Evolutionary conservation across 108 stramenopile genomes (phyloP).

Genomic region (Cyclotella cryptica): DNA sequence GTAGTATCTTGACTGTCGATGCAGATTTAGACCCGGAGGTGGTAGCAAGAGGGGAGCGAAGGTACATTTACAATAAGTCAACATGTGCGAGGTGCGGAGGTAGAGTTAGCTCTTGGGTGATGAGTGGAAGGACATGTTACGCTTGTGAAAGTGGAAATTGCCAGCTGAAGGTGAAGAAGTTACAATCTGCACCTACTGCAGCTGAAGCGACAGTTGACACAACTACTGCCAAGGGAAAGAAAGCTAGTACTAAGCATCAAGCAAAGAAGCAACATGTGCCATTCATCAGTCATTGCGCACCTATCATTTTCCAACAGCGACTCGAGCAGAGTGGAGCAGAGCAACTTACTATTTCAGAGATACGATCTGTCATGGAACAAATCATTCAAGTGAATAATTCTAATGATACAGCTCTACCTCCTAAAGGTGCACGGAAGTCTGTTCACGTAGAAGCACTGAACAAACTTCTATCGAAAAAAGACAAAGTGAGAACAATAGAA

Average conservation of each 20-base stretch:
- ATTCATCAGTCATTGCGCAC: constrained; percentile 78
- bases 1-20: constrained; percentile 77
- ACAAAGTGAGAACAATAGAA: background rate
- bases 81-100: constrained; percentile 61
- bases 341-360: constrained; percentile 64
- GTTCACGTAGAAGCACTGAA: constrained; percentile 47
- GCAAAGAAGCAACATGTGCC: constrained; percentile 45
- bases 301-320: constrained; percentile 37
- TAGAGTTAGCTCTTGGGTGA: constrained; percentile 63
- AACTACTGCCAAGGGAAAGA: background rate
- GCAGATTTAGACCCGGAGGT: constrained; percentile 41
- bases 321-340: constrained; percentile 54
- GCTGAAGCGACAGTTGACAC: background rate
- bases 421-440: constrained; percentile 50
- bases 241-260: background rate
- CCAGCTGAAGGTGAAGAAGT: constrained; percentile 46
- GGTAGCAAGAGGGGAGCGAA: constrained; percentile 48
- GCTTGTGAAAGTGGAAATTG: constrained; percentile 63
- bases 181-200: background rate
- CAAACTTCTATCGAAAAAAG: constrained; percentile 9
- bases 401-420: constrained; percentile 22
- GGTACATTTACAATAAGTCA: constrained; percentile 76
- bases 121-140: constrained; percentile 68
- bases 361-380: constrained; percentile 51
- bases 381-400: constrained; percentile 12